Base-by-base conservation (phyloP, 495 filamentous ascomycete genomes). In the Halenospora varia region DNA sequence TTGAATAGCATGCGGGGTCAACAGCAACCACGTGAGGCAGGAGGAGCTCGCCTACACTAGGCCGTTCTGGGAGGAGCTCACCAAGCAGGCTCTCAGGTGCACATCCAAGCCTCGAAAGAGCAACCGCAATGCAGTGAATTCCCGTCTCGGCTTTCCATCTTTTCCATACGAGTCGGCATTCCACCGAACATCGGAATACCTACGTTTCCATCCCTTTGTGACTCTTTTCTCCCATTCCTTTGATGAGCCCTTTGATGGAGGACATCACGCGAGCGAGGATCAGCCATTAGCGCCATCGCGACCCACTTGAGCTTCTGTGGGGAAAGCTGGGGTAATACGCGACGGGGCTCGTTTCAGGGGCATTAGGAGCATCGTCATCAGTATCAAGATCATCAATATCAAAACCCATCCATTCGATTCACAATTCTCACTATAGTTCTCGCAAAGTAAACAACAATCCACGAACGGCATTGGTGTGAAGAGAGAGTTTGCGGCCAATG, bases 1-100 rank as follows among this genome's bases (percentile, higher is more conserved):
- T 55, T 35, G 29, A 19, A 42, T 42, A 18, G 15, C 20, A 45
- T 57, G 45, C 46, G 45, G 54, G 54, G 54, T 49, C 26, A 19
- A 42, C 47, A 3, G 51, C 53, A 47, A 40, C 13, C 24, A 24
- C 47, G 47, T 35, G 29, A 35, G 29, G 6, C 29, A 6, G 6
- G 29, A 35, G 29, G 29, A 35, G 29, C 29, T 35, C 29, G 29
- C 29, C 29, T 35, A 17, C 19, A 46, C 42, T 46, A n/a, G 19
- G 13, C 45, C 45, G 19, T 48, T 48, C 22, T 19, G 45, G 41
- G 41, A 13, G 10, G n/a, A 44, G 41, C n/a, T n/a, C n/a, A n/a
- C n/a, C n/a, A n/a, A n/a, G n/a, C n/a, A n/a, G n/a, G n/a, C n/a
- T n/a, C n/a, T n/a, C n/a, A n/a, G n/a, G n/a, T n/a, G n/a, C n/a